Conservation (phyloP, 257 asterid genomes). For the Solanum rostratum region DNA sequence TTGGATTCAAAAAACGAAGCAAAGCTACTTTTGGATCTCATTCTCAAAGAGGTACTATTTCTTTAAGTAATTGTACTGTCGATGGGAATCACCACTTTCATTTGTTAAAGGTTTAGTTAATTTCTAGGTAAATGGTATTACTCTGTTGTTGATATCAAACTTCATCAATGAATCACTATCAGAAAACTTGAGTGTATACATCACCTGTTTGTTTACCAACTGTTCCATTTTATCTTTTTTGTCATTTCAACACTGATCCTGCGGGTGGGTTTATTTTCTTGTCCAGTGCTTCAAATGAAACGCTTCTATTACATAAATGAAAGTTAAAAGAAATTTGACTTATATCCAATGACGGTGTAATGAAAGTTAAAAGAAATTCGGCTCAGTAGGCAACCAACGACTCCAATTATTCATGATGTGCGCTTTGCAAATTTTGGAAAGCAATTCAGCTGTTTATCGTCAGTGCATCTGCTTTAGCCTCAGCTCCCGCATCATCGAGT, state of each 20-base stretch:
- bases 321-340: not conserved
- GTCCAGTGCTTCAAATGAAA: not conserved
- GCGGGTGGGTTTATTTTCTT: not conserved
- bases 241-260: not conserved
- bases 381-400: too few species aligned
- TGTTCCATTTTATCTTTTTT: not conserved
- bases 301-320: not conserved
- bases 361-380: too few species aligned
- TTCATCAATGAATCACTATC: not conserved
- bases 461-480: slow-evolving; percentile 16
- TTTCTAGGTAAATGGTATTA: too few species aligned
- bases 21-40: too few species aligned
- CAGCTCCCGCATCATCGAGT: slow-evolving; percentile 12
- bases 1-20: too few species aligned
- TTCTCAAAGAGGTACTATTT: too few species aligned
- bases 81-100: not conserved
- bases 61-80: too few species aligned
- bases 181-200: not conserved
- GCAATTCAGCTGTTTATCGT: not conserved
- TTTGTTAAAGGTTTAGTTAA: not conserved
- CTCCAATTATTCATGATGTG: slow-evolving; percentile 29
- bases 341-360: not conserved
- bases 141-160: not conserved
- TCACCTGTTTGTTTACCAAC: not conserved
- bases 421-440: slow-evolving; percentile 17